These are phyloP conservation scores for Pleurotus salmoneostramineus DNA, from an alignment of 768 basidiomycete genomes.

Conservation along the genomic window DNA sequence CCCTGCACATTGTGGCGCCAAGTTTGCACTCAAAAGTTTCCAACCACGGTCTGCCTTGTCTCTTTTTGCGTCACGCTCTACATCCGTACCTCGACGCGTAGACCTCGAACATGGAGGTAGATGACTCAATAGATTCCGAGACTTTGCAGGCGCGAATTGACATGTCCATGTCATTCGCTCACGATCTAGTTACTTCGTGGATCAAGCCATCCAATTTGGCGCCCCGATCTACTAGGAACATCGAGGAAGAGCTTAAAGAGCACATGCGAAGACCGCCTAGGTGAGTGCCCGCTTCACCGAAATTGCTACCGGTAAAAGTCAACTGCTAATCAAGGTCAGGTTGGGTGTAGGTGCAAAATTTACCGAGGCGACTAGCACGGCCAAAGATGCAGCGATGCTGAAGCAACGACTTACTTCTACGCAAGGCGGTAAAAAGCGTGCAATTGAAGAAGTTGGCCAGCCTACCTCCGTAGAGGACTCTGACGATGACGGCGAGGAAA, in stretches of 20 bases:
- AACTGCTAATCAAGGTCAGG: constrained; percentile 28
- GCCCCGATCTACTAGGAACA: constrained; percentile 28
- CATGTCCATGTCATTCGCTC: constrained; percentile 72
- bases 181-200: constrained; percentile 76
- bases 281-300: constrained; percentile 32
- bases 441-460: constrained; percentile 34
- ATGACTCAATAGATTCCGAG: constrained; percentile 60
- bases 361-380: constrained; percentile 39
- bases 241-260: constrained; percentile 59
- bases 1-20: not conserved
- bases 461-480: constrained; percentile 16
- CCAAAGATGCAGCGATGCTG: constrained; percentile 58
- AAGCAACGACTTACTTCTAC: constrained; percentile 51
- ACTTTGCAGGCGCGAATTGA: constrained; percentile 80
- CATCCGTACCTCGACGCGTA: no score
- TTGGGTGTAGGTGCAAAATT: constrained; percentile 72
- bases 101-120: constrained; percentile 17
- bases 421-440: constrained; percentile 39
- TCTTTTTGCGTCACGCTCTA: not conserved
- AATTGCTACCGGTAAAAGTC: constrained; percentile 8
- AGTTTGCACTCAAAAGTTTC: not conserved
- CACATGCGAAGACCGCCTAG: constrained; percentile 68
- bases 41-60: not conserved
- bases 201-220: constrained; percentile 49
- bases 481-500: constrained; percentile 52